phyloP scores from a whole-genome alignment of 768 basidiomycete genomes.

The Trichaptum fuscoviolaceum region DNA sequence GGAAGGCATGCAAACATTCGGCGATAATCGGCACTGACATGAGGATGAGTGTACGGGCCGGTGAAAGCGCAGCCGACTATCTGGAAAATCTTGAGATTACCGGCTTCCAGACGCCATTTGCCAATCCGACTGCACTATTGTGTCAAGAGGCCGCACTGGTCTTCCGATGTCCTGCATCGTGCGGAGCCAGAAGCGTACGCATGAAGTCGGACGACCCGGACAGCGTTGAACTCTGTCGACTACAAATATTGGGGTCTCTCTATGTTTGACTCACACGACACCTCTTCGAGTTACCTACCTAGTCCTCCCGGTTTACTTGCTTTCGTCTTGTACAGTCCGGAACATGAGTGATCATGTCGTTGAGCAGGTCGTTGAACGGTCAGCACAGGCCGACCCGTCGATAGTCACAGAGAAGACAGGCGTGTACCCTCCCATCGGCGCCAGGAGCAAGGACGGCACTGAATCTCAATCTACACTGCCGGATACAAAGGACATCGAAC shows the following conservation, averaged over 20 bases:
- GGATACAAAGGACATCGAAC: conserved; percentile 29
- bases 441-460: background rate
- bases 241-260: background rate
- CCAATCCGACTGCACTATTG: too few relatives aligned
- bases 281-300: too few relatives aligned
- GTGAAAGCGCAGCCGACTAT: background rate
- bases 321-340: too few relatives aligned
- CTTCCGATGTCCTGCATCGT: background rate
- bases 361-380: background rate
- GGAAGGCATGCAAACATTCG: background rate
- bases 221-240: background rate
- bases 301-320: too few relatives aligned
- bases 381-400: background rate
- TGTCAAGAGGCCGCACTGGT: too few relatives aligned
- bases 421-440: background rate
- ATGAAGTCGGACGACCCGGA: too few relatives aligned
- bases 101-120: too few relatives aligned
- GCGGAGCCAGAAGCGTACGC: background rate
- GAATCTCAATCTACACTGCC: background rate
- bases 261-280: background rate
- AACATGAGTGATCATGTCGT: background rate
- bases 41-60: background rate
- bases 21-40: background rate
- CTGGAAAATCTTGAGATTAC: too few relatives aligned
- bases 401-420: background rate